Conservation (phyloP, 805 yeast species). For the Metschnikowia henanensis region DNA sequence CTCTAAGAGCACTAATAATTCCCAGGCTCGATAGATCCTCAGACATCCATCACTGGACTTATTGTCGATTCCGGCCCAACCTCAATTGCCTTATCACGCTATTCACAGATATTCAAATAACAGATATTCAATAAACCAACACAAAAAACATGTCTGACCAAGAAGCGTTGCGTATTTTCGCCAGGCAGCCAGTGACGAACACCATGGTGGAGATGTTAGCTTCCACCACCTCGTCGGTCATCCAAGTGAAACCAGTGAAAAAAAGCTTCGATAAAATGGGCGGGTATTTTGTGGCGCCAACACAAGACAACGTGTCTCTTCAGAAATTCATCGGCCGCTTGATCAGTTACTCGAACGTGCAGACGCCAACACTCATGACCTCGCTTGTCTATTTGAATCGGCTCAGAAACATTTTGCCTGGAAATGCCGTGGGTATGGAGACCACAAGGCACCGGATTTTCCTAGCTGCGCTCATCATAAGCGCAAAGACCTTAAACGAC, state of each 20-base stretch:
- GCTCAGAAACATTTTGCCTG: constrained; percentile 74
- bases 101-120: too few relatives aligned
- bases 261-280: constrained; percentile 16
- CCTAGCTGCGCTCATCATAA: constrained; percentile 80
- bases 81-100: too few relatives aligned
- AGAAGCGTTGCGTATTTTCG: constrained; percentile 53
- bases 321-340: constrained; percentile 67
- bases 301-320: constrained; percentile 33
- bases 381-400: constrained; percentile 81
- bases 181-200: constrained; percentile 53
- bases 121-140: too few relatives aligned
- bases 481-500: constrained; percentile 93
- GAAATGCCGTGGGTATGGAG: constrained; percentile 87
- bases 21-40: too few relatives aligned
- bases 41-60: too few relatives aligned
- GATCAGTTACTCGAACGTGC: constrained; percentile 83
- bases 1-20: too few relatives aligned
- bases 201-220: constrained; percentile 62
- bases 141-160: constrained; percentile 25
- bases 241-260: constrained; percentile 39
- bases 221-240: constrained; percentile 57
- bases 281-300: constrained; percentile 25
- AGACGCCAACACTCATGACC: constrained; percentile 94
- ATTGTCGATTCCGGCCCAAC: too few relatives aligned
- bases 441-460: constrained; percentile 94